These are phyloP conservation scores for Tulasnella sp. DNA, from an alignment of 768 basidiomycete genomes.

Conservation along the genomic window DNA sequence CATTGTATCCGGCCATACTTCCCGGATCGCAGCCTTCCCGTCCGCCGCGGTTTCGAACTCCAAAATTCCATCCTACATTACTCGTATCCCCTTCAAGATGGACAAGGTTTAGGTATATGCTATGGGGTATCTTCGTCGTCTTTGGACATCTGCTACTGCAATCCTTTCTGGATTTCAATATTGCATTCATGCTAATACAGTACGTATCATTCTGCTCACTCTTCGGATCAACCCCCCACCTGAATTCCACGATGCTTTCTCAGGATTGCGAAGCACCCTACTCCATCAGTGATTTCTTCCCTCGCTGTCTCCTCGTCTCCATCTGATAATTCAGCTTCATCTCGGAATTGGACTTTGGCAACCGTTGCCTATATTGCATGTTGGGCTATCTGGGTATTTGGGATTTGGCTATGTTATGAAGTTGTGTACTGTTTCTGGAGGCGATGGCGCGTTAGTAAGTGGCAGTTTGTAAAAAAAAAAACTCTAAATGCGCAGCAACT, in stretches of 20 bases:
- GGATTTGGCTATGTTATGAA: slow-evolving; percentile 57
- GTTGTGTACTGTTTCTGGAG: slow-evolving; percentile 21
- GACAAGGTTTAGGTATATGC: slow-evolving; percentile 32
- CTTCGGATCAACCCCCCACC: slow-evolving; percentile 5
- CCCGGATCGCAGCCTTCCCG: slow-evolving; percentile 3
- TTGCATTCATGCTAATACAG: slow-evolving; percentile 71
- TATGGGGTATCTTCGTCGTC: slow-evolving; percentile 54
- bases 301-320: slow-evolving; percentile 6
- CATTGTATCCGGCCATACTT: slow-evolving; percentile 2
- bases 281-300: slow-evolving; percentile 36
- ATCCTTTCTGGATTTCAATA: slow-evolving; percentile 82
- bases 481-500: background rate
- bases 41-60: slow-evolving; percentile 50
- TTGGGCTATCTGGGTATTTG: slow-evolving; percentile 61
- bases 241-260: background rate
- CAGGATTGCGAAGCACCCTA: slow-evolving; percentile 65
- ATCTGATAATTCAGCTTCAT: slow-evolving; percentile 38
- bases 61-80: slow-evolving; percentile 53
- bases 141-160: slow-evolving; percentile 55
- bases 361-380: slow-evolving; percentile 73
- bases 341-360: slow-evolving; percentile 69
- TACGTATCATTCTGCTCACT: slow-evolving; percentile 33
- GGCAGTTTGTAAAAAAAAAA: background rate
- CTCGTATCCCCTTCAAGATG: slow-evolving; percentile 43
- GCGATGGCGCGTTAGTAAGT: slow-evolving; percentile 28